Evolutionary conservation across 371 early-diverging fungal species (phyloP), one percentile per base, ranked within the genome.

Genomic region (Apophysomyces sp.): DNA sequence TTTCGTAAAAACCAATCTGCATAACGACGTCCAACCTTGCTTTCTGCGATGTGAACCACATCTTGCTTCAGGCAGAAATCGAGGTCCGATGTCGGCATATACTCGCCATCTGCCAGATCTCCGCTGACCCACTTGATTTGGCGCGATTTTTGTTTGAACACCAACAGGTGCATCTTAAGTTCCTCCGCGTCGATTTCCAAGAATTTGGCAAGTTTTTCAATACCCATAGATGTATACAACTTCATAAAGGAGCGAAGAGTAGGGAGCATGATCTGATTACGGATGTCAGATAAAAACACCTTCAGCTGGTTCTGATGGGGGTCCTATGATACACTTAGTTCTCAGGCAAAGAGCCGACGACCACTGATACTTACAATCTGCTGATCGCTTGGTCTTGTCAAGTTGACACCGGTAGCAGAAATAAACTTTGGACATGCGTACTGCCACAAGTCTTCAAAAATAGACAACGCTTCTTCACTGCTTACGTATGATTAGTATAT

Each of bases 1-100:
- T 95, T 90, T 60, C 97, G 89, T 71, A 96, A 86, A 76, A 95
- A 96, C 94, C 94, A 97, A 69, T 97, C 98, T 34, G 90, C 96
- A 71, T 92, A 93, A 61, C 94, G 89, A 58, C 95, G 90, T 27
- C 93, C 95, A 15, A 92, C 89, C 76, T 96, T 94, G 78, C 87
- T 89, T 81, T 97, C 97, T 16, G 93, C 91, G 76, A 97, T 91
- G 73, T 93, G 92, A 70, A 97, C 90, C 82, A 95, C 90, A 63
- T 96, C 96, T 77, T 90, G 76, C 78, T 93, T 92, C 74, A 97
- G 67, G 71, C 91, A 93, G 78, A 97, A 95, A 73, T 96, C 95
- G 62, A 96, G 71, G 65, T 97, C 98, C 5, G 91, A 87, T 3
- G 92, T 89, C 13, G 89, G 79, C 32, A 86, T 77, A 69, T 86